phyloP scores from a whole-genome alignment of 257 asterid genomes.

The Solanum phureja region DNA sequence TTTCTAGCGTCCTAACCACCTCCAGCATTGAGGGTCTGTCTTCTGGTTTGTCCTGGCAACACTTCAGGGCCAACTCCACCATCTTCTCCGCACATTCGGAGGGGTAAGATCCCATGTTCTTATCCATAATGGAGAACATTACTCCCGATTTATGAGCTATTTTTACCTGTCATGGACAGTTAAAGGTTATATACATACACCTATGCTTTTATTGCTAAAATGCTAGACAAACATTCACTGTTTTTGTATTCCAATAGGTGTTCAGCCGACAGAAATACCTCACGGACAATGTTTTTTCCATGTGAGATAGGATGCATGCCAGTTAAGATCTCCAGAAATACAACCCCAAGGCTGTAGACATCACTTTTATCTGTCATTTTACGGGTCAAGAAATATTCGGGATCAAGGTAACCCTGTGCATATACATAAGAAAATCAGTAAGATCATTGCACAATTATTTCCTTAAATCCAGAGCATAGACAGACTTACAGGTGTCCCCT shows the following conservation, averaged over 20 bases:
- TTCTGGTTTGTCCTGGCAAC: constrained; percentile 64
- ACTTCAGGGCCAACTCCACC: constrained; percentile 50
- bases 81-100: constrained; percentile 51
- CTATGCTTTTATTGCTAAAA: not conserved
- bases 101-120: constrained; percentile 62
- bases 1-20: constrained; percentile 70
- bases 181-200: not conserved
- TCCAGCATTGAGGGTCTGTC: constrained; percentile 62
- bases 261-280: constrained; percentile 28
- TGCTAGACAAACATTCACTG: not conserved
- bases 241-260: not conserved
- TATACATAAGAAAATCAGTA: not conserved
- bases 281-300: constrained; percentile 81
- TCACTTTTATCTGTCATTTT: constrained; percentile 82
- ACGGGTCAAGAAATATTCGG: constrained; percentile 68
- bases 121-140: constrained; percentile 60
- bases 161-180: constrained; percentile 37
- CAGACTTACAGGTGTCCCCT: constrained; percentile 81
- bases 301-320: constrained; percentile 81
- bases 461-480: not conserved
- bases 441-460: not conserved
- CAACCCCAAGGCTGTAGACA: constrained; percentile 81
- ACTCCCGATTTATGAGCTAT: constrained; percentile 49
- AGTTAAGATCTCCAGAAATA: constrained; percentile 70
- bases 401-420: constrained; percentile 86